phyloP scores from a whole-genome alignment of 768 basidiomycete genomes.

The Phaeotremella fagi region DNA sequence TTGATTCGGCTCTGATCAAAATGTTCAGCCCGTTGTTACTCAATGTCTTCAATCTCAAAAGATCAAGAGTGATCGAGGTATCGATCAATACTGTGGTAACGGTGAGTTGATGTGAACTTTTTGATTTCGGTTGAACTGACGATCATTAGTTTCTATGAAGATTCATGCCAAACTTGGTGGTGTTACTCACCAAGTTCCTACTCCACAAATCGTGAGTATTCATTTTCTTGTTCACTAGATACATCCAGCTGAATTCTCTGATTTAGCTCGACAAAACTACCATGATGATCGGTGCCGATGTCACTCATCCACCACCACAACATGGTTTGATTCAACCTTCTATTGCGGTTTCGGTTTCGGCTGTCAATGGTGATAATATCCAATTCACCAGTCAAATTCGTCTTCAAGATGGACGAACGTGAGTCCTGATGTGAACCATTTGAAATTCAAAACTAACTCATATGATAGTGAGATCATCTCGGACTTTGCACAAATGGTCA shows the following conservation, averaged over 20 bases:
- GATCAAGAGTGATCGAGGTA: constrained; percentile 23
- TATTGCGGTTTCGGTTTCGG: constrained; percentile 35
- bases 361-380: constrained; percentile 31
- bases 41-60: constrained; percentile 41
- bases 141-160: constrained; percentile 45
- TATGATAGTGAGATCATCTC: constrained; percentile 39
- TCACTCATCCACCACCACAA: constrained; percentile 34
- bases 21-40: constrained; percentile 35
- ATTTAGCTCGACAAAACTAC: constrained; percentile 25
- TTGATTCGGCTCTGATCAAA: not conserved
- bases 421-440: constrained; percentile 5
- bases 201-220: constrained; percentile 19
- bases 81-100: constrained; percentile 36
- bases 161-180: constrained; percentile 48
- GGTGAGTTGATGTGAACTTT: constrained; percentile 8
- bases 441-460: not conserved
- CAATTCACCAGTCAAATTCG: constrained; percentile 30
- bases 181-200: constrained; percentile 36
- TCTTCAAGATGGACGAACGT: constrained; percentile 46
- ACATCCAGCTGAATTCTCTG: not conserved
- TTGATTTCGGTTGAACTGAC: constrained; percentile 2
- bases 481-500: constrained; percentile 41
- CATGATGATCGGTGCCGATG: constrained; percentile 42
- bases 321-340: constrained; percentile 31
- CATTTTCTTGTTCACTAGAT: constrained; percentile 6